Evolutionary conservation across 2,329 filamentous ascomycete genomes (phyloP).

Genomic region (Neophaeococcomyces aloes): DNA sequence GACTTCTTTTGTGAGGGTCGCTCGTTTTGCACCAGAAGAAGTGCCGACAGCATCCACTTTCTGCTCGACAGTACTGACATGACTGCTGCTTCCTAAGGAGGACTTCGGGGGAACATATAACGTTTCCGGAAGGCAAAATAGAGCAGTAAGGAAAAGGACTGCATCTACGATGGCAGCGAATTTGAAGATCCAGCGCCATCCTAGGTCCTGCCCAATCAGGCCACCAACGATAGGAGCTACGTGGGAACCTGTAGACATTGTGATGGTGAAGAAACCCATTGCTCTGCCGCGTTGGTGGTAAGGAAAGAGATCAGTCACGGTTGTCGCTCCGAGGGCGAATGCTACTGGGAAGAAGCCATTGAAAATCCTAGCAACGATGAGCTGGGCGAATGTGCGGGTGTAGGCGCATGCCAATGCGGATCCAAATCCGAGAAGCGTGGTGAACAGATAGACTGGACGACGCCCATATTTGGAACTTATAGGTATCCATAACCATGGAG

Average conservation of each 20-base stretch:
- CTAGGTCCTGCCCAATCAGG: conserved; percentile 15
- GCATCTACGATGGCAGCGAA: conserved; percentile 23
- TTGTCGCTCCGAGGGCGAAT: conserved; percentile 25
- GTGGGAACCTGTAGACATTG: conserved; percentile 24
- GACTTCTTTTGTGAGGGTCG: conserved; percentile 7
- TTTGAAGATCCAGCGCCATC: conserved; percentile 22
- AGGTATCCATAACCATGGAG: conserved; percentile 23
- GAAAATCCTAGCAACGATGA: conserved; percentile 21
- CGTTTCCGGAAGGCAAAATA: conserved; percentile 26
- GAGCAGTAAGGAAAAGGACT: conserved; percentile 20
- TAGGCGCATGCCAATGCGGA: conserved; percentile 23
- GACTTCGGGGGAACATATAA: conserved; percentile 20
- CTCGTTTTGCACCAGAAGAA: neutral
- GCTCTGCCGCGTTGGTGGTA: conserved; percentile 25
- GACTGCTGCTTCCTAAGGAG: conserved; percentile 1
- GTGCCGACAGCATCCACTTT: conserved; percentile 2
- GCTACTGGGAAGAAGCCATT: conserved; percentile 25
- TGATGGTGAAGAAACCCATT: conserved; percentile 25
- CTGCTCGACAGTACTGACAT: neutral
- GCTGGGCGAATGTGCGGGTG: conserved; percentile 11
- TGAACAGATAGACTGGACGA: conserved; percentile 26
- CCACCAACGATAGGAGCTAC: conserved; percentile 24
- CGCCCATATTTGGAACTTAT: conserved; percentile 28
- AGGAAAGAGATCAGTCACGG: conserved; percentile 26
- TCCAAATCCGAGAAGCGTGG: conserved; percentile 24